Percentiles rank a stretch among this genome's conserved stretches.
These are phyloP conservation scores for Arthroderma sp. DNA, from an alignment of 2,329 filamentous ascomycete genomes.

Conservation along the genomic window DNA sequence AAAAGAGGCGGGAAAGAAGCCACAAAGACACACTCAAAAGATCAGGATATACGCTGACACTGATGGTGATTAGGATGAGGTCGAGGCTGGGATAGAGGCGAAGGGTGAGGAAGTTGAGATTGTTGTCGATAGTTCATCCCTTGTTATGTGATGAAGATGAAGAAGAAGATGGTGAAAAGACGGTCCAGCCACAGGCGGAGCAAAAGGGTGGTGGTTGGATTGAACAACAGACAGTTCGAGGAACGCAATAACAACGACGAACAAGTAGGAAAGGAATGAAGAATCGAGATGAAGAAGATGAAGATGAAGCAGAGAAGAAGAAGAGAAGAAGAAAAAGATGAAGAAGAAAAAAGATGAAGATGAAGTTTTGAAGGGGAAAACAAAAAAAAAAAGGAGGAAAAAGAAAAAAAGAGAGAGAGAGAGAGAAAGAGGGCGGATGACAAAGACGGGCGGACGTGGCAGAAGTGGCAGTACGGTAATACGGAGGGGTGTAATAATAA, in stretches of 20 bases:
- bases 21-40: conserved; percentile 11
- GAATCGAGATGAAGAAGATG: conserved; percentile 2
- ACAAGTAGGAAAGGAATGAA: too few species aligned
- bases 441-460: conserved; percentile 1
- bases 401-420: neutral
- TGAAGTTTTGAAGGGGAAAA: conserved; percentile 1
- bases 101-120: neutral
- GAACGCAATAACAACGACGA: too few species aligned
- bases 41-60: too few species aligned
- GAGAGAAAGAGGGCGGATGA: conserved; percentile 2
- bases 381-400: neutral
- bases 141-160: too few species aligned
- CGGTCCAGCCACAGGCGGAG: too few species aligned
- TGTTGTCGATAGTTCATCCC: too few species aligned
- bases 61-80: conserved; percentile 4
- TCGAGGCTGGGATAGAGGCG: neutral
- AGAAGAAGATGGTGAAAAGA: too few species aligned
- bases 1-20: conserved; percentile 11
- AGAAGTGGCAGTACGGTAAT: conserved; percentile 2
- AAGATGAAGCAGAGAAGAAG: neutral
- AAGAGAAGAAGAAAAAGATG: neutral
- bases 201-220: too few species aligned
- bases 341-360: neutral
- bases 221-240: too few species aligned
- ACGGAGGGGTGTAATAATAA: neutral